phyloP scores from a whole-genome alignment of 1,284 basidiomycete species.

The Farysia itapuensis region DNA sequence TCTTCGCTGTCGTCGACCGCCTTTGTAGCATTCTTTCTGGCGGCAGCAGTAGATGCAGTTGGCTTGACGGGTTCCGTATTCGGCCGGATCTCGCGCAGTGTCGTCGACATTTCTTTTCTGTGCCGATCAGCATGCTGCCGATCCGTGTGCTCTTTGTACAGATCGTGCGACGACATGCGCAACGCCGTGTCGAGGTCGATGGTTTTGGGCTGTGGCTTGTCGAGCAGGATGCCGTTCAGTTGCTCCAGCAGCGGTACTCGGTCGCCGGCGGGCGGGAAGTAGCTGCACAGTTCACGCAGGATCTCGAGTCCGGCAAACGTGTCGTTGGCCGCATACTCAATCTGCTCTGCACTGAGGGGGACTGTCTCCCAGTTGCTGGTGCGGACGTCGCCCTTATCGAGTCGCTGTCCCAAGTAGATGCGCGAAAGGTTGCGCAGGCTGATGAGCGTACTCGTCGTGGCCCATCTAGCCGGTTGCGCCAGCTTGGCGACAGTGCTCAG shows the following conservation, averaged over 20 bases:
- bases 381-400: conserved; percentile 39
- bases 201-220: no score
- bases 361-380: conserved; percentile 35
- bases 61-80: background rate
- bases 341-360: conserved; percentile 24
- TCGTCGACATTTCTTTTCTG: conserved; percentile 2
- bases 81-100: conserved; percentile 12
- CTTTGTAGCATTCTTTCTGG: background rate
- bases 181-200: conserved; percentile 11
- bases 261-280: conserved; percentile 2
- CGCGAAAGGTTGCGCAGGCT: conserved; percentile 39
- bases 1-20: background rate
- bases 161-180: conserved; percentile 16
- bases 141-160: conserved; percentile 6
- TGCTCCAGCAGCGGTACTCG: conserved; percentile 1
- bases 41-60: background rate
- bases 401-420: conserved; percentile 33
- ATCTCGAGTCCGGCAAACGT: conserved; percentile 46
- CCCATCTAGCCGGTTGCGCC: conserved; percentile 32
- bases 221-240: conserved; percentile 1
- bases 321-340: conserved; percentile 50
- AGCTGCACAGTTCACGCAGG: conserved; percentile 17
- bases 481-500: conserved; percentile 32
- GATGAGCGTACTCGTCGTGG: conserved; percentile 13
- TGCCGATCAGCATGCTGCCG: background rate